phyloP scores from a whole-genome alignment of 345 rosid species.

The Raphanus raphanistrum region DNA sequence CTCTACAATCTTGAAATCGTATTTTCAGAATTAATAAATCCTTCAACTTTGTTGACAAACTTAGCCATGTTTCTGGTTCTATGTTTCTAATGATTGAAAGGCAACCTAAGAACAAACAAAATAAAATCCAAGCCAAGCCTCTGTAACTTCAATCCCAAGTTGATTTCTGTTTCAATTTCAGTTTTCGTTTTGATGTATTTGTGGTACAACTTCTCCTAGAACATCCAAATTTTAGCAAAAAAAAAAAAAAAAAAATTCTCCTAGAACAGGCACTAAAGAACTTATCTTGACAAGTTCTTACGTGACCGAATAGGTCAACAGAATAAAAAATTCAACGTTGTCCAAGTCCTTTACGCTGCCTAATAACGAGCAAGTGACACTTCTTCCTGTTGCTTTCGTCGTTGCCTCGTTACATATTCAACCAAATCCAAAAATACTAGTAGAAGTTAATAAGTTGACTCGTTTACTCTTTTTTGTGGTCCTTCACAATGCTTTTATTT shows the following conservation, averaged over 20 bases:
- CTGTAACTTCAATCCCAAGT: no score
- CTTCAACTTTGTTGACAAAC: conserved; percentile 33
- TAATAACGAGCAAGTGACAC: not conserved
- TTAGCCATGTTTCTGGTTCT: no score
- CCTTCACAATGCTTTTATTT: not conserved
- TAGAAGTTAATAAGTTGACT: not conserved
- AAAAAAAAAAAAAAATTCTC: no score
- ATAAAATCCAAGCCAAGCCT: no score
- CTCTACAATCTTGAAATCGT: no score
- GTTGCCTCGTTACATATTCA: not conserved
- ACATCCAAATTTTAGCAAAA: no score
- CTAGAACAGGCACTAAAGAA: not conserved
- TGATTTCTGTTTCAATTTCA: no score
- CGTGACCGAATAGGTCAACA: not conserved
- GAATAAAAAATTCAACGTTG: conserved; percentile 11
- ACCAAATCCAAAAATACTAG: not conserved
- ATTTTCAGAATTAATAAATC: no score
- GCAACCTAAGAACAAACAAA: no score
- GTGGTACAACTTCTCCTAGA: no score
- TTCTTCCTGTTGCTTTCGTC: conserved; percentile 4
- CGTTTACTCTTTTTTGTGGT: not conserved
- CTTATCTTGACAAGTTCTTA: conserved; percentile 17
- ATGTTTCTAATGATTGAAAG: no score
- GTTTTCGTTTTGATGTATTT: no score
- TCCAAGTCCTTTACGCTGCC: conserved; percentile 1